Percentiles rank a stretch among this genome's conserved stretches.
Evolutionary conservation across 208 protist species (phyloP).

Genomic region (Wallacemonas collosoma): DNA sequence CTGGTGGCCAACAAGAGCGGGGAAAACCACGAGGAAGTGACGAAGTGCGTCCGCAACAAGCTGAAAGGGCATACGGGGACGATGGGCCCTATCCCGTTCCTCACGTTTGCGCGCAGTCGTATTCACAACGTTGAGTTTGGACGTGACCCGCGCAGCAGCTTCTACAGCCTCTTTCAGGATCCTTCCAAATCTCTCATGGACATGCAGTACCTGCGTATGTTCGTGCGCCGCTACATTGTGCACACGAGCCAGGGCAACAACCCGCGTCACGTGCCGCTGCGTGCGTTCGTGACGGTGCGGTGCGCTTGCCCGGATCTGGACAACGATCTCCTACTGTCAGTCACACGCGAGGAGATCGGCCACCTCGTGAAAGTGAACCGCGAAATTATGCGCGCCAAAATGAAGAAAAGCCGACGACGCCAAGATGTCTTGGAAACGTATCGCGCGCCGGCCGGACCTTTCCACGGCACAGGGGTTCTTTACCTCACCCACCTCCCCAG

Average conservation of each 20-base stretch:
- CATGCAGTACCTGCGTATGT: conserved; percentile 88
- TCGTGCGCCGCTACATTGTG: conserved; percentile 78
- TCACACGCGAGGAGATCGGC: conserved; percentile 66
- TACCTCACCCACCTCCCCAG: conserved; percentile 65
- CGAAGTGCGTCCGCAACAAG: conserved; percentile 9
- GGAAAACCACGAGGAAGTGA: conserved; percentile 12
- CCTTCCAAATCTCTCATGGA: conserved; percentile 58
- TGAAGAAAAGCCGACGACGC: conserved; percentile 26
- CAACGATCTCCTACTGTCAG: conserved; percentile 46
- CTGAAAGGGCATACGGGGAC: conserved; percentile 23
- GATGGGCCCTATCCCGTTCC: conserved; percentile 72
- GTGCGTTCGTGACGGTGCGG: conserved; percentile 61
- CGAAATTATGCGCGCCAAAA: conserved; percentile 47
- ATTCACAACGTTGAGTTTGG: conserved; percentile 82
- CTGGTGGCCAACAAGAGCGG: conserved; percentile 20
- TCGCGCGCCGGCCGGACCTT: conserved; percentile 43
- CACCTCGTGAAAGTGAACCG: conserved; percentile 67
- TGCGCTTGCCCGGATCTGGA: conserved; percentile 62
- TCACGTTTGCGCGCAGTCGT: conserved; percentile 69
- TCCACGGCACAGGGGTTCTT: conserved; percentile 57
- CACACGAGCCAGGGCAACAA: conserved; percentile 80
- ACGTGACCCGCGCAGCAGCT: conserved; percentile 46
- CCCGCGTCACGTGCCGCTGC: conserved; percentile 55
- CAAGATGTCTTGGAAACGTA: conserved; percentile 41
- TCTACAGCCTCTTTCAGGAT: conserved; percentile 68